Base-by-base conservation (phyloP, 129 eudicot species). In the Lactuca sativa region DNA sequence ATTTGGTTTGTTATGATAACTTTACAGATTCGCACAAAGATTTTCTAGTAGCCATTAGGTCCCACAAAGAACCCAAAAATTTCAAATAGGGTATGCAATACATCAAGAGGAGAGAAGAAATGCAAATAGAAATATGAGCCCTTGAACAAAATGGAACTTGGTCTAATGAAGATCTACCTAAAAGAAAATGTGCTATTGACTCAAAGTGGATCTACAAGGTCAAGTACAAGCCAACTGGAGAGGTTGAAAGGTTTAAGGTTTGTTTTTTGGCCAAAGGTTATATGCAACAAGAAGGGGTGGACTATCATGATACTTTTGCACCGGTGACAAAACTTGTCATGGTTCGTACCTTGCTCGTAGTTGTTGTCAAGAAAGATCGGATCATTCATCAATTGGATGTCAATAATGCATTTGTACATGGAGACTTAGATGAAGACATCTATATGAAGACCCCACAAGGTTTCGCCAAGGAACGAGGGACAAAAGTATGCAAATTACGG, bases 181-280 rank as follows among this genome's bases (percentile, higher is more conserved):
- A 31, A 12, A 44, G 65, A 9, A 59, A 59, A 59, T 38, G 65
- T 9, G 65, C 43, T 7, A 31, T 30, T 55, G 59, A 55, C 3
- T 55, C 32, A 2, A 55, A 55, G 31, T 55, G 59, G 59, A 30
- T 55, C 9, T 59, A 59, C 65, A 59, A 59, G 41, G 31, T 59
- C 1, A 59, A 59, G 5, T 59, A 59, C 14, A 30, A 31, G 14
- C 41, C 41, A 25, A 25, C 2, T 25, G 0, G 2, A 25, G 1
- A 25, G 30, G 30, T 25, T 25, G 1, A 25, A 25, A 25, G 30
- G 30, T 25, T 25, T 25, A 25, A 25, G 30, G 1, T 2, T 1
- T 1, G 30, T 1, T 1, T 25, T 25, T 0, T 1, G 2, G 30
- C 1, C 30, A 25, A 25, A 0, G 30, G 30, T 25, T 25, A 0